phyloP scores from a whole-genome alignment of 305 asterid species.

The Fraxinus platypoda region DNA sequence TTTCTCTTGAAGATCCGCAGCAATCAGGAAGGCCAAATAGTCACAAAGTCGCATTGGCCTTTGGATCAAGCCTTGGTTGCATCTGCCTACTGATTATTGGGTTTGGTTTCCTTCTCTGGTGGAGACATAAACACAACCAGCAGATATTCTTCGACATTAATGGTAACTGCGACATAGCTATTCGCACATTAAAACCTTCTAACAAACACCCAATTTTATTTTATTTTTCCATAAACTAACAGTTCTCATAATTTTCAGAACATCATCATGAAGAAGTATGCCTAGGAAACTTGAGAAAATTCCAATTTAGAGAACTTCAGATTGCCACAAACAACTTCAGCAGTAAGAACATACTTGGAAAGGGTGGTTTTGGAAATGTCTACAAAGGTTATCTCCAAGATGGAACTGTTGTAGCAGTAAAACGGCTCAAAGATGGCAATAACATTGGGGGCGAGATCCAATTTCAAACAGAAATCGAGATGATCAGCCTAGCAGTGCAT shows the following conservation, averaged over 20 bases:
- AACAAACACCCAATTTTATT: background rate
- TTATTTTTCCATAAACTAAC: background rate
- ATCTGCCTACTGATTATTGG: constrained; percentile 70
- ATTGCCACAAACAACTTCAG: constrained; percentile 20
- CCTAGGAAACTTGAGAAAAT: constrained; percentile 71
- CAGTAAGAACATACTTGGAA: constrained; percentile 18
- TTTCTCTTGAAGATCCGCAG: constrained; percentile 34
- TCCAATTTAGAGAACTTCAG: constrained; percentile 48
- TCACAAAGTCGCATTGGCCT: constrained; percentile 68
- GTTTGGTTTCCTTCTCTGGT: constrained; percentile 70
- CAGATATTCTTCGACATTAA: constrained; percentile 73
- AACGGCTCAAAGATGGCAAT: constrained; percentile 18
- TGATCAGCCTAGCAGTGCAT: constrained; percentile 24
- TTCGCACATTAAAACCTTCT: background rate
- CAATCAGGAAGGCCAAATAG: constrained; percentile 38
- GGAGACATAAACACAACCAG: constrained; percentile 74
- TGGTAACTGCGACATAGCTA: constrained; percentile 38
- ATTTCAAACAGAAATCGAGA: constrained; percentile 22
- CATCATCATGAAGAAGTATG: constrained; percentile 65
- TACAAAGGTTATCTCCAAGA: constrained; percentile 16
- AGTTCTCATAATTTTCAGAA: constrained; percentile 38
- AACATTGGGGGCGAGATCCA: constrained; percentile 18
- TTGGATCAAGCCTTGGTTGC: constrained; percentile 86
- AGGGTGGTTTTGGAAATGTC: constrained; percentile 19
- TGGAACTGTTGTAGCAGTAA: constrained; percentile 19